These are phyloP conservation scores for Kodamaea hsintzibuensis DNA, from an alignment of 805 yeast species.

Conservation along the genomic window DNA sequence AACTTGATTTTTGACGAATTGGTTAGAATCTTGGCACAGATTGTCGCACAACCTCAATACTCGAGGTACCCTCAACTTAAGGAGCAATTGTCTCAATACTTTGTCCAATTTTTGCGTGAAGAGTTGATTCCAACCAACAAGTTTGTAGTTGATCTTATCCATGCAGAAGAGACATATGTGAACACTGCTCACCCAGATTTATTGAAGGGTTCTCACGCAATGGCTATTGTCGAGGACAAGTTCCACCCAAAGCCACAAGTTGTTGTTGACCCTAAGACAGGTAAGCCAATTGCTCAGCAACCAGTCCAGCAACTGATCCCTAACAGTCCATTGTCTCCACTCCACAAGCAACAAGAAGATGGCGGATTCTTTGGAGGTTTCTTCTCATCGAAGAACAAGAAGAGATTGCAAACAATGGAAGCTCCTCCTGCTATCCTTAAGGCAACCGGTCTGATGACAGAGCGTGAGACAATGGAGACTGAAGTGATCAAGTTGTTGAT, in stretches of 20 bases:
- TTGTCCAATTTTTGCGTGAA: conserved; percentile 76
- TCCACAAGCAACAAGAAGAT: conserved; percentile 45
- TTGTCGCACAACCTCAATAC: conserved; percentile 72
- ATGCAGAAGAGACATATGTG: conserved; percentile 88
- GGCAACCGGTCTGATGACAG: conserved; percentile 91
- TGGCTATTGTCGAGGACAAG: conserved; percentile 88
- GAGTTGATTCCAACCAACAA: conserved; percentile 81
- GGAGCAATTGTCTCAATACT: conserved; percentile 79
- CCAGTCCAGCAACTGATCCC: conserved; percentile 23
- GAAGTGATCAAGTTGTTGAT: conserved; percentile 94
- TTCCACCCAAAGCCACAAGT: conserved; percentile 74
- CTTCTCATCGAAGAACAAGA: conserved; percentile 88
- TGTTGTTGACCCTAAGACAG: conserved; percentile 85
- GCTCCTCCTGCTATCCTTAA: conserved; percentile 95
- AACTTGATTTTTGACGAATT: conserved; percentile 91
- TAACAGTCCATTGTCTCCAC: conserved; percentile 7
- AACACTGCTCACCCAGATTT: conserved; percentile 98
- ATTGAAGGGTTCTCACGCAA: conserved; percentile 91
- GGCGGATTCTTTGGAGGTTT: conserved; percentile 93
- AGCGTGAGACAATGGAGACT: conserved; percentile 94
- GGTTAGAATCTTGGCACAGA: conserved; percentile 84
- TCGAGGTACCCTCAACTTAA: conserved; percentile 88
- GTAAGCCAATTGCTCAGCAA: conserved; percentile 65
- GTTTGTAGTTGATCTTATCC: conserved; percentile 81
- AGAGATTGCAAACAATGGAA: conserved; percentile 92